Conservation (phyloP, 2,329 filamentous ascomycete genomes). For the Cordyceps sp. region DNA sequence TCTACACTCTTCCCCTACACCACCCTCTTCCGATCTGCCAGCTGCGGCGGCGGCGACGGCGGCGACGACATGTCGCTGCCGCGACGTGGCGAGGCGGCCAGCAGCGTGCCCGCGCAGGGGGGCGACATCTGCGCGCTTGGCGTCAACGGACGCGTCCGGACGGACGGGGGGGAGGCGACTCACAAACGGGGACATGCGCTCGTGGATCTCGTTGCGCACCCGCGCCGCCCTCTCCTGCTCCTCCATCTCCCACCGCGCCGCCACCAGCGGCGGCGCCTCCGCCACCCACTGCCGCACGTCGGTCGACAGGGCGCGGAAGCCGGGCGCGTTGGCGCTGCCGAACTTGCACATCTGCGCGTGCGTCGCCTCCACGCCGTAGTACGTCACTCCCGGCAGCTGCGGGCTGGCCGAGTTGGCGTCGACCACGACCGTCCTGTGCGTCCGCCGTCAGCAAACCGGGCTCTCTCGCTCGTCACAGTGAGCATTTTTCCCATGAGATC, state of each 20-base stretch:
- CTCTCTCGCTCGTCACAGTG: too few relatives aligned
- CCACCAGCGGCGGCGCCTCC: slow-evolving; percentile 36
- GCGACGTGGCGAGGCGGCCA: too few relatives aligned
- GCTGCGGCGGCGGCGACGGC: too few relatives aligned
- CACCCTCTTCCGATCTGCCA: too few relatives aligned
- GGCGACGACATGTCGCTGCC: too few relatives aligned
- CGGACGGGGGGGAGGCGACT: slow-evolving; percentile 1
- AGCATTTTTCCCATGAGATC: too few relatives aligned
- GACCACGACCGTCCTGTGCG: slow-evolving; percentile 45
- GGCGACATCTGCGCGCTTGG: too few relatives aligned
- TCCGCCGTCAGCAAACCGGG: neutral
- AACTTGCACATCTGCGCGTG: slow-evolving; percentile 62
- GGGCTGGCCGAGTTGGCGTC: slow-evolving; percentile 55
- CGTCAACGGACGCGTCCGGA: too few relatives aligned
- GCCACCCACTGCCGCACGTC: slow-evolving; percentile 33
- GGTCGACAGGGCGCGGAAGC: slow-evolving; percentile 37
- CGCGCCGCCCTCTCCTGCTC: slow-evolving; percentile 31
- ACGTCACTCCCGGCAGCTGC: slow-evolving; percentile 49
- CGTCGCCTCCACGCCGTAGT: slow-evolving; percentile 60
- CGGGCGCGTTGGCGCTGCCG: slow-evolving; percentile 43
- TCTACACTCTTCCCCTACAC: too few relatives aligned
- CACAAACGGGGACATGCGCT: slow-evolving; percentile 19
- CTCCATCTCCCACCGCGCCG: slow-evolving; percentile 43
- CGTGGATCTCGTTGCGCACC: slow-evolving; percentile 25
- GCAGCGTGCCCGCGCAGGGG: too few relatives aligned